A percentile compares a stretch with the other conserved stretches of the same genome.
phyloP scores from a whole-genome alignment of 164 flowering plant species.

The Paratinospora sagittata region DNA sequence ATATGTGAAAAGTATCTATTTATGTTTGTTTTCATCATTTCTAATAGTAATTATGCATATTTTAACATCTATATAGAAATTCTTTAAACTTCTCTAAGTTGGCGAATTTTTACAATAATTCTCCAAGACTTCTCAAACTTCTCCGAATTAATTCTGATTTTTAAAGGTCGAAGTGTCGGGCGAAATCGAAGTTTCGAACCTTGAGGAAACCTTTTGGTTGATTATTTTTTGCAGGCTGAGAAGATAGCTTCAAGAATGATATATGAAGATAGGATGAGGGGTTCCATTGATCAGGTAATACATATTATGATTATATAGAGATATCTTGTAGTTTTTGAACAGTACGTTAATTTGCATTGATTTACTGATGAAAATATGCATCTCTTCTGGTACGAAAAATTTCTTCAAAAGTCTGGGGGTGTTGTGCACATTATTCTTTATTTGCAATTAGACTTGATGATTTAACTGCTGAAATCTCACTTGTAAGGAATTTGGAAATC shows the following conservation, averaged over 20 bases:
- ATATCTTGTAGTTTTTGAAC: background rate
- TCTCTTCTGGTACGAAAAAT: background rate
- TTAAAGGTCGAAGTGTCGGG: too few relatives aligned
- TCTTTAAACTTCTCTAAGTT: too few relatives aligned
- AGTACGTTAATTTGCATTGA: background rate
- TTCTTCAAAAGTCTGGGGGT: background rate
- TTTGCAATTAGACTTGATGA: background rate
- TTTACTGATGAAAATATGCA: background rate
- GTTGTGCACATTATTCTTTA: background rate
- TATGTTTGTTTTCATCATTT: too few relatives aligned
- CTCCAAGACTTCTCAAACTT: too few relatives aligned
- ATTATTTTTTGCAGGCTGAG: constrained; percentile 65
- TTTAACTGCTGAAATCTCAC: background rate
- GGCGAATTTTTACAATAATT: too few relatives aligned
- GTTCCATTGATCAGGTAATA: constrained; percentile 95
- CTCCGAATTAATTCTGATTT: too few relatives aligned
- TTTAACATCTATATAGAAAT: too few relatives aligned
- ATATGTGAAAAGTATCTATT: too few relatives aligned
- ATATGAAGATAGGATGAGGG: constrained; percentile 93
- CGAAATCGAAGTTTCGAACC: too few relatives aligned
- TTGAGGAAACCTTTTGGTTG: background rate
- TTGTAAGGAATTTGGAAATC: background rate
- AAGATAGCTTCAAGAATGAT: constrained; percentile 98
- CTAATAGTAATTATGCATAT: too few relatives aligned
- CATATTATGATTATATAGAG: background rate